These are phyloP conservation scores for Fusarium staphyleae DNA, from an alignment of 2,329 filamentous ascomycete genomes.

Conservation along the genomic window DNA sequence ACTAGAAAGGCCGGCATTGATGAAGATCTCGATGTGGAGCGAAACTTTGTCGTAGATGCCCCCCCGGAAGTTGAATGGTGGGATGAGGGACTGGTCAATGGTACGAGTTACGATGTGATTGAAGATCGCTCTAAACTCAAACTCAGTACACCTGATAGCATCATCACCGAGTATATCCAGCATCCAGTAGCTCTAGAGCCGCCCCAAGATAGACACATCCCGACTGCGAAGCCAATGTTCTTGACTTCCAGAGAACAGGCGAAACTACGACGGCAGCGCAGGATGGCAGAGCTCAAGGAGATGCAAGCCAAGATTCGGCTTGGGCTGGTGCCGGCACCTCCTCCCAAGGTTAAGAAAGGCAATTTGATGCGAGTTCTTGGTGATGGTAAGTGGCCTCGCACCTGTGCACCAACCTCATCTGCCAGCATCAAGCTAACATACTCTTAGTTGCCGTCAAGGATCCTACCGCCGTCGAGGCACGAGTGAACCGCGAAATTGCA, in stretches of 20 bases:
- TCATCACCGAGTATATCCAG: slow-evolving; percentile 90
- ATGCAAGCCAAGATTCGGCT: slow-evolving; percentile 95
- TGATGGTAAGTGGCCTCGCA: slow-evolving; percentile 62
- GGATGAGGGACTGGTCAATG: slow-evolving; percentile 87
- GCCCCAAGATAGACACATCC: slow-evolving; percentile 84
- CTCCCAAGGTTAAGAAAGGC: slow-evolving; percentile 95
- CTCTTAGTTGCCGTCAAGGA: slow-evolving; percentile 76
- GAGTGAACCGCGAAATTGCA: slow-evolving; percentile 90
- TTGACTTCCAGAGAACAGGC: slow-evolving; percentile 90
- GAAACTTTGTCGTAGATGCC: slow-evolving; percentile 82
- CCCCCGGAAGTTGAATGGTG: slow-evolving; percentile 97
- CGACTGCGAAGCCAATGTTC: slow-evolving; percentile 86
- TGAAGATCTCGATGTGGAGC: slow-evolving; percentile 87
- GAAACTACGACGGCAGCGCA: slow-evolving; percentile 86
- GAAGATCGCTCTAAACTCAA: slow-evolving; percentile 72
- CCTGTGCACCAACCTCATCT: neutral
- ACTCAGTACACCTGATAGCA: slow-evolving; percentile 78
- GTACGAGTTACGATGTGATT: slow-evolving; percentile 75
- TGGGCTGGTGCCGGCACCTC: slow-evolving; percentile 86
- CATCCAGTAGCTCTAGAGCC: slow-evolving; percentile 91
- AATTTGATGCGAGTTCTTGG: slow-evolving; percentile 98
- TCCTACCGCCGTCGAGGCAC: slow-evolving; percentile 93
- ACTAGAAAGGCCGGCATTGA: slow-evolving; percentile 92
- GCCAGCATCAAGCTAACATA: slow-evolving; percentile 27
- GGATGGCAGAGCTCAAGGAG: slow-evolving; percentile 94